Conservation (phyloP, 2,329 filamentous ascomycete genomes). For the Venturia asperata region DNA sequence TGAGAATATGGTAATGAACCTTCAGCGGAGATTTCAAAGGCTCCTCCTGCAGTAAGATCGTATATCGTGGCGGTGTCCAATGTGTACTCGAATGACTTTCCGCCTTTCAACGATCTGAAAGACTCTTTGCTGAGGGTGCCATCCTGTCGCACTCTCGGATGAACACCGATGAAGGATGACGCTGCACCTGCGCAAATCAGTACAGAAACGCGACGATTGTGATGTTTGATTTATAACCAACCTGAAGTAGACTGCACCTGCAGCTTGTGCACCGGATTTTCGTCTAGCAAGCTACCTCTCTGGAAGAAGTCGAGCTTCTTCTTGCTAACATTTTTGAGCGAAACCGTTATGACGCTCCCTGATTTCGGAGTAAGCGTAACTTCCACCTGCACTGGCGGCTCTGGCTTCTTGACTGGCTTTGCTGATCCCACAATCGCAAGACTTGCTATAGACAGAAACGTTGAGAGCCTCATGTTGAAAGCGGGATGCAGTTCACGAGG, state of each 20-base stretch:
- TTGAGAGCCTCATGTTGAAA: neutral
- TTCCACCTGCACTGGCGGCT: neutral
- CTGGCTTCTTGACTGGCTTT: neutral
- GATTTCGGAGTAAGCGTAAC: neutral
- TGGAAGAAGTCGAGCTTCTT: conserved; percentile 8
- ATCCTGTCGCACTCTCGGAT: neutral
- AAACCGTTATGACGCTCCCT: neutral
- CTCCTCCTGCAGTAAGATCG: conserved; percentile 15
- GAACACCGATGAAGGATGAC: conserved; percentile 13
- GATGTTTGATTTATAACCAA: neutral
- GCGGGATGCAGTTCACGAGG: neutral
- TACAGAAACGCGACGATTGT: neutral
- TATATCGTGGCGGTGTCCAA: conserved; percentile 11
- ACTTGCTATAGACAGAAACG: neutral
- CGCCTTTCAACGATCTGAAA: neutral
- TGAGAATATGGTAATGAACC: conserved; percentile 13
- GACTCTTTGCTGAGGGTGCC: conserved; percentile 5
- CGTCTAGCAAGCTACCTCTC: neutral
- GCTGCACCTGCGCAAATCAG: neutral
- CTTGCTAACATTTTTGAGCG: conserved; percentile 5
- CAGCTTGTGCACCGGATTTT: conserved; percentile 9
- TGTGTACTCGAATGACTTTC: conserved; percentile 8
- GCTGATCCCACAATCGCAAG: conserved; percentile 1
- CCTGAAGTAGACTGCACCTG: neutral
- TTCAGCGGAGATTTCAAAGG: conserved; percentile 7